Base-by-base conservation (phyloP, 1,284 basidiomycete genomes). In the Meripilus lineatus region DNA sequence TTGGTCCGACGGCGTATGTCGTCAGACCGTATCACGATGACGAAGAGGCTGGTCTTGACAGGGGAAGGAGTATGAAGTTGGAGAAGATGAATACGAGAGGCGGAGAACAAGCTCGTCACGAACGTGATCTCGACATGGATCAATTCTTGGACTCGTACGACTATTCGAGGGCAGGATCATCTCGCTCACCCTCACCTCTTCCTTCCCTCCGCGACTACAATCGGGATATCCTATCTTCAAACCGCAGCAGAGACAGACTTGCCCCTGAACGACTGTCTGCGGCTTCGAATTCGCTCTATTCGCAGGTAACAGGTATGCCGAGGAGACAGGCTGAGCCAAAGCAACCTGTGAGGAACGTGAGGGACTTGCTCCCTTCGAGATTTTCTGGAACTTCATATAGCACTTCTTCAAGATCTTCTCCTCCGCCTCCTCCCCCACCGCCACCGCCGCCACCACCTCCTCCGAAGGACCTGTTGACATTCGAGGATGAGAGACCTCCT, bases 231-330 rank as follows among this genome's bases (percentile, higher is more conserved):
- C 30, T n/a, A 35, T 14, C 32, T 36, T 32, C 50, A 58, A 14
- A 49, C 41, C 38, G 46, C 28, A 50, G 51, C 34, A 58, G 54
- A 18, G 47, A 36, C 23, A 47, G 56, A 48, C 44, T 30, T 49
- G 47, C 24, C 48, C 58, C 13, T 51, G n/a, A 46, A 21, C 49
- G 54, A 17, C 44, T 48, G 20, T 54, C 47, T 55, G 56, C 44
- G 32, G 61, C 44, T 61, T 62, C 48, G 48, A 68, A 70, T 18
- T 86, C 83, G 37, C 53, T 88, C 30, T 89, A 81, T 60, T 79
- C 84, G 38, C 75, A 83, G 56, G 57, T 80, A 41, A 88, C 82
- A 3, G 84, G 84, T 15, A 57, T 70, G 40, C 77, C 77, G 40
- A 71, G 75, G 24, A 66, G 68, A 20, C 71, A 66, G 25, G 78